Evolutionary conservation across 768 basidiomycete species (phyloP), one percentile per base, ranked within the genome.

Genomic region (Russula sp.): DNA sequence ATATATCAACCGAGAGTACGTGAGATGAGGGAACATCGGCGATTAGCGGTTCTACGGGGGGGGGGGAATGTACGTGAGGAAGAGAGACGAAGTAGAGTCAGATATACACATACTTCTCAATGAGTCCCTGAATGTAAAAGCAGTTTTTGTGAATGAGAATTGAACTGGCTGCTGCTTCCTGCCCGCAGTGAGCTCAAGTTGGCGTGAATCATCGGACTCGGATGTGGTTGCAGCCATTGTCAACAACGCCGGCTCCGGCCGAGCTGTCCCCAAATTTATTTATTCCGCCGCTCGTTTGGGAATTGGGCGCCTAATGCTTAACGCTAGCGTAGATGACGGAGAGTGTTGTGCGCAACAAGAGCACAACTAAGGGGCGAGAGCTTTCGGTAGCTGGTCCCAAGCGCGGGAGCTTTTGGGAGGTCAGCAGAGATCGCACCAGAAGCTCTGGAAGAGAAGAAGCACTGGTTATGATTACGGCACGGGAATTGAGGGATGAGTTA

Each of bases 1-100:
- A 68, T 34, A 79, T 70, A 36, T 72, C 75, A 1, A 83, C 84
- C 58, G 76, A 77, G 20, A 93, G 70, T 54, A 93, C 79, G 64
- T 86, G 78, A 36, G 76, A 76, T 45, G 79, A 63, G 45, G 79
- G 74, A 54, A 78, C 66, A 43, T 75, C 68, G 1, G 71, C 57
- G 13, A 63, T 56, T 13, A 41, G 46, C 43, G 13, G 5, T 48
- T 57, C 62, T 65, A 5, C 10, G 41, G 41, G 34, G 8, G 42
- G 18, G 25, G 8, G 42, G 18, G 25, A 38, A n/a, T 41, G 35
- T 25, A 9, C 14, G 43, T 49, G 3, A 42, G 34, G 9, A 35
- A 35, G 25, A 7, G 16, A 34, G 36, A 20, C 7, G 16, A 49
- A 35, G 20, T 22, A 49, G 8, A 48, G 45, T n/a, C 16, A 8